Conservation (phyloP, 2,329 filamentous ascomycete genomes). For the Monosporascus sp. region DNA sequence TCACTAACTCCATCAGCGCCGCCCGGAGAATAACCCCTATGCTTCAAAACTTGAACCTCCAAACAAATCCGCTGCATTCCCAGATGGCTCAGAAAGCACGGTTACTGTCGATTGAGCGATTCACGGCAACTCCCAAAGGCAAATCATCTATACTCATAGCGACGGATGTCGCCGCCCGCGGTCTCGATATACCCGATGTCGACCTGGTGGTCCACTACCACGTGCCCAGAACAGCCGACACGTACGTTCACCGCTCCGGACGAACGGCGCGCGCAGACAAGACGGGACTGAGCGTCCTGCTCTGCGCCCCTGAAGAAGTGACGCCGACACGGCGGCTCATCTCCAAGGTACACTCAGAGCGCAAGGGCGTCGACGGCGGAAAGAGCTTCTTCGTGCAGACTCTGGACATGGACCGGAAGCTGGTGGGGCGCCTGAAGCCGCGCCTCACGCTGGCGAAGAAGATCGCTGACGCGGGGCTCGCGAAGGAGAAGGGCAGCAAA, state of each 20-base stretch:
- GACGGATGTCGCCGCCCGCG: slow-evolving; percentile 88
- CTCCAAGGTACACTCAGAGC: slow-evolving; percentile 74
- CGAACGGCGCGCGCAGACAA: slow-evolving; percentile 81
- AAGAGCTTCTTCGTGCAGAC: slow-evolving; percentile 69
- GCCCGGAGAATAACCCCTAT: slow-evolving; percentile 82
- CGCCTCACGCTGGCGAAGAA: slow-evolving; percentile 78
- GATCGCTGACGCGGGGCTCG: slow-evolving; percentile 74
- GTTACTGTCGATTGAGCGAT: slow-evolving; percentile 85
- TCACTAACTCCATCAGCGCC: slow-evolving; percentile 92
- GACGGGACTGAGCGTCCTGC: slow-evolving; percentile 74
- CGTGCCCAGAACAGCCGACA: slow-evolving; percentile 82
- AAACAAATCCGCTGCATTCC: slow-evolving; percentile 76
- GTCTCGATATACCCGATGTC: slow-evolving; percentile 86
- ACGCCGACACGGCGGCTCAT: slow-evolving; percentile 76
- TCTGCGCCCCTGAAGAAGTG: slow-evolving; percentile 90
- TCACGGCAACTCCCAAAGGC: slow-evolving; percentile 58
- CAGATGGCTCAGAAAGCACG: slow-evolving; percentile 96
- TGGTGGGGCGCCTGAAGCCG: slow-evolving; percentile 70
- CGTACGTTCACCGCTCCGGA: slow-evolving; percentile 92
- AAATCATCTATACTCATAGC: slow-evolving; percentile 69
- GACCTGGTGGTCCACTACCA: slow-evolving; percentile 94
- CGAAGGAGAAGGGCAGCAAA: slow-evolving; percentile 79
- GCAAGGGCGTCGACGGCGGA: slow-evolving; percentile 27
- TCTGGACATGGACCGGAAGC: slow-evolving; percentile 74
- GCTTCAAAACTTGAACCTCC: slow-evolving; percentile 74